Evolutionary conservation across 2,329 filamentous ascomycete genomes (phyloP), one percentile per base, ranked within the genome.

Genomic region (Apiospora koreana): DNA sequence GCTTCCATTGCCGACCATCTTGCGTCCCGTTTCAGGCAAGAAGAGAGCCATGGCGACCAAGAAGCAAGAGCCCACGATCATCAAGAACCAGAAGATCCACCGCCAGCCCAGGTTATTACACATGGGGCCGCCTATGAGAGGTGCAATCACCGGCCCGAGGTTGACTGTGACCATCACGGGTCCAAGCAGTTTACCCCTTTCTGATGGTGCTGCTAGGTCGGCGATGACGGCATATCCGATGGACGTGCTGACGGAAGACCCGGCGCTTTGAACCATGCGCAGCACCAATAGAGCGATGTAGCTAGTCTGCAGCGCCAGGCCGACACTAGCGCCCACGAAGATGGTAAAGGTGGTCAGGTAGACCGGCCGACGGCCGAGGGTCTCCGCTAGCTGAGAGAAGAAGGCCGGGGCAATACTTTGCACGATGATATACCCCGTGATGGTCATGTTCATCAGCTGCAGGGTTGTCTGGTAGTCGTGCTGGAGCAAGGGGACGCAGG

Each of bases 371-470:
- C 82, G 79, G 1, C 83, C 82, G 16, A 76, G 71, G 8, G 71
- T 75, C 69, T 85, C 83, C 0, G 83, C 80, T 21, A 83, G 78
- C 28, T 79, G 80, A 1, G 81, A 83, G 28, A 83, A 76, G 62
- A 84, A 76, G 25, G 78, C 78, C 1, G 84, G 84, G 0, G 82
- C 79, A 3, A 85, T 71, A 3, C 79, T 82, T 75, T 84, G 83
- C 21, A 85, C 78, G 25, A 85, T 2, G 18, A 65, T 1, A 16
- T 41, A 65, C 5, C 38, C 62, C 38, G 31, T 65, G 35, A 41
- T 65, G 21, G 62, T 42, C 62, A 25, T 14, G 25, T 41, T 65
- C 8, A 65, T 42, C 9, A 42, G n/a, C 62, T 65, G 62, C 2
- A 18, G 21, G 21, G 28, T 65, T 1, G 62, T 43, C 16, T 4